Conservation (phyloP, 2,329 filamentous ascomycete species). For the Colletotrichum eleusines region DNA sequence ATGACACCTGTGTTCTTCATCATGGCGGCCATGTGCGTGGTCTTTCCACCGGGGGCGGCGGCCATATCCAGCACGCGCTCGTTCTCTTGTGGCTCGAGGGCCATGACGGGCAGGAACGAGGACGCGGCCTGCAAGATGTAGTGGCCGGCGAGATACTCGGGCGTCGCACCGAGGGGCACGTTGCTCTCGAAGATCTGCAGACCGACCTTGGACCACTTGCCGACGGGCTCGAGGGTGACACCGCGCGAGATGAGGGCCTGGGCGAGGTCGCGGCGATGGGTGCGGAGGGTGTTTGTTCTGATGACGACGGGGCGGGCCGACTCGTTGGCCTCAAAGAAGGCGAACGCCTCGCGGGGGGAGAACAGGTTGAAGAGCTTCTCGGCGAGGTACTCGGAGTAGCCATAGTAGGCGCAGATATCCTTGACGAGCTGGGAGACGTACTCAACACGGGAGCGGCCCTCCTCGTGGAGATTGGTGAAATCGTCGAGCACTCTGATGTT, state of each 20-base stretch:
- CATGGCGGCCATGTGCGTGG: constrained; percentile 93
- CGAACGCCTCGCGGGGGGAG: constrained; percentile 91
- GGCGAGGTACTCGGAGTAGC: constrained; percentile 93
- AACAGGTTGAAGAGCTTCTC: constrained; percentile 96
- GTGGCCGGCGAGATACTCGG: constrained; percentile 96
- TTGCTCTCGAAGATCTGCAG: constrained; percentile 95
- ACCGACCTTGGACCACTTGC: constrained; percentile 98
- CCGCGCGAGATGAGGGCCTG: constrained; percentile 96
- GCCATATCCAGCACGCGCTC: constrained; percentile 92
- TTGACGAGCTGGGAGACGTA: constrained; percentile 89
- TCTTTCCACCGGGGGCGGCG: constrained; percentile 94
- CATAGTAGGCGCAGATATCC: constrained; percentile 96
- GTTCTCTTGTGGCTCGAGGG: constrained; percentile 90
- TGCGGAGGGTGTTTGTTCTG: constrained; percentile 93
- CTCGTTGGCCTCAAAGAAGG: constrained; percentile 99
- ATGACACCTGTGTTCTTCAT: constrained; percentile 98
- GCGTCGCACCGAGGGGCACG: constrained; percentile 89
- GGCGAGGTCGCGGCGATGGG: constrained; percentile 81
- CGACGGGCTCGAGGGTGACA: constrained; percentile 94
- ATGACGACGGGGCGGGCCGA: constrained; percentile 93
- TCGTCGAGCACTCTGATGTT: constrained; percentile 92
- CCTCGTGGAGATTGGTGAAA: constrained; percentile 84
- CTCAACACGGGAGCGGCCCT: constrained; percentile 84
- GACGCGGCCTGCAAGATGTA: constrained; percentile 98
- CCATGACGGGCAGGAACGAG: constrained; percentile 98